phyloP scores from a whole-genome alignment of 106 monocot genomes.

The Agapanthus africanus region DNA sequence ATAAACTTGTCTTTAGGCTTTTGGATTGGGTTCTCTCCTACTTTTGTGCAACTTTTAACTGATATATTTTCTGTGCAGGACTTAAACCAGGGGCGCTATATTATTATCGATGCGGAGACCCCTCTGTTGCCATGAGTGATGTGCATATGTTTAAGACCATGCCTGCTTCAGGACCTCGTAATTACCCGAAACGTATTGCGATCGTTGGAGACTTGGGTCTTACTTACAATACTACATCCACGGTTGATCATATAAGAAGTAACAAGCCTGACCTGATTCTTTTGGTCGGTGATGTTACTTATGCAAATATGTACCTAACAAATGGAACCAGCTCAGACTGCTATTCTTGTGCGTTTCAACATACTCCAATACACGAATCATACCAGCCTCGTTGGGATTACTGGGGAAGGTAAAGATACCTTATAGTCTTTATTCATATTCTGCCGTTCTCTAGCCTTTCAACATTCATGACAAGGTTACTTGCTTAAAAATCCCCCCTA shows the following conservation, averaged over 20 bases:
- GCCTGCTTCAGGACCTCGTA: conserved; percentile 55
- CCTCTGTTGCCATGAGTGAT: conserved; percentile 58
- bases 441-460: not conserved
- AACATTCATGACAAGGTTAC: not conserved
- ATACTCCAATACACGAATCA: conserved; percentile 79
- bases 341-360: conserved; percentile 65
- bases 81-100: conserved; percentile 53
- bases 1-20: not conserved
- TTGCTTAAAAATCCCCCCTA: too few species aligned
- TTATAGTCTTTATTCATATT: not conserved
- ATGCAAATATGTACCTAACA: conserved; percentile 82
- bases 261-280: conserved; percentile 77
- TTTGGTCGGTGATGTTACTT: conserved; percentile 78
- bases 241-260: conserved; percentile 60
- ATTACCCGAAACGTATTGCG: conserved; percentile 69
- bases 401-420: conserved; percentile 66
- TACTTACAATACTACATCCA: conserved; percentile 82
- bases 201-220: conserved; percentile 83
- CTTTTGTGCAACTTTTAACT: not conserved
- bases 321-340: conserved; percentile 88
- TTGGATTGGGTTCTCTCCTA: too few species aligned
- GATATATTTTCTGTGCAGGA: conserved; percentile 26
- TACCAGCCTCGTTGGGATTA: conserved; percentile 97
- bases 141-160: conserved; percentile 65
- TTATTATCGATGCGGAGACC: conserved; percentile 82